phyloP scores from a whole-genome alignment of 164 flowering plant species.

The Liquidambar formosana region DNA sequence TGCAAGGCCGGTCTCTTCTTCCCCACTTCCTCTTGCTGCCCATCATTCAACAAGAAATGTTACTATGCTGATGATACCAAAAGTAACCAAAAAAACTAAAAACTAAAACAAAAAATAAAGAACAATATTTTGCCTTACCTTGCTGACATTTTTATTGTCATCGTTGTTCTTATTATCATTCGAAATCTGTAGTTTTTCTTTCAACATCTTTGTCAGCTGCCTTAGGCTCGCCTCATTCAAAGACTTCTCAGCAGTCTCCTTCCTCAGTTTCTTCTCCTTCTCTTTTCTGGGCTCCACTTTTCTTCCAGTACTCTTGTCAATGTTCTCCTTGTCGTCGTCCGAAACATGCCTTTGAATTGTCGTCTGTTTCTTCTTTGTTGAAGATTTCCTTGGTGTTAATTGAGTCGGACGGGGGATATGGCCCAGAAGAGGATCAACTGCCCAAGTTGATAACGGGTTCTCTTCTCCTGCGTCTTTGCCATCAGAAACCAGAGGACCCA shows the following conservation, averaged over 20 bases:
- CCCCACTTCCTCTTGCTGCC: conserved; percentile 10
- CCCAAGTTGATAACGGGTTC: conserved; percentile 2
- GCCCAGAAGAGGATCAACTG: conserved; percentile 12
- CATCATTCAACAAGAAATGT: neutral
- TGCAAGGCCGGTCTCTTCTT: conserved; percentile 38
- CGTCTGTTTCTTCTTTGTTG: conserved; percentile 16
- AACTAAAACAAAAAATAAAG: too few relatives aligned
- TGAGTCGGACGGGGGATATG: conserved; percentile 17
- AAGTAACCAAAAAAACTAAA: neutral
- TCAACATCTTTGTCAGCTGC: conserved; percentile 42
- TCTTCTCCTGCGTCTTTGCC: neutral
- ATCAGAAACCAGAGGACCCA: neutral
- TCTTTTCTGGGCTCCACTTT: conserved; percentile 5
- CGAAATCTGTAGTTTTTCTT: conserved; percentile 12
- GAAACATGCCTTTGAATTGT: conserved; percentile 16
- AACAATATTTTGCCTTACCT: too few relatives aligned
- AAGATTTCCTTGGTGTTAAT: conserved; percentile 19
- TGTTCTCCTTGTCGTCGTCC: conserved; percentile 34
- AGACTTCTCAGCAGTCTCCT: neutral
- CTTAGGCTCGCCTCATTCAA: conserved; percentile 30
- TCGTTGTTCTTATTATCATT: conserved; percentile 6
- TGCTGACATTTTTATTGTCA: neutral
- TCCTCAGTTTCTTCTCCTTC: conserved; percentile 6
- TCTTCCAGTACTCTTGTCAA: conserved; percentile 11
- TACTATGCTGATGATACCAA: neutral